A percentile compares a stretch with the other conserved stretches of the same genome.
phyloP scores from a whole-genome alignment of 805 yeast genomes.

The Aciculoconidium aculeatum region DNA sequence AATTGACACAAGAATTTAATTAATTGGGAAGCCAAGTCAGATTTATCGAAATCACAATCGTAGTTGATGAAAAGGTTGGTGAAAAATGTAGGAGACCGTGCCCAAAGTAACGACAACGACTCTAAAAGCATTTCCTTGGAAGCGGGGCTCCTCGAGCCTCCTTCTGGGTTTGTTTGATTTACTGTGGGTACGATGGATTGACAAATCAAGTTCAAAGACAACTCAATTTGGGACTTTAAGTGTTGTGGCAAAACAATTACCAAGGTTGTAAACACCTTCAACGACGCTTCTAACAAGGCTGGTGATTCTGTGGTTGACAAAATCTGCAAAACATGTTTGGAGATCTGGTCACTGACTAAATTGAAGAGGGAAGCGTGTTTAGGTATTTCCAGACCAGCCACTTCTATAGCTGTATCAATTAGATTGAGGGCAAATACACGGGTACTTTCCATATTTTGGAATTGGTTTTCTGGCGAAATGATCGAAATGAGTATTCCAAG shows the following conservation, averaged over 20 bases:
- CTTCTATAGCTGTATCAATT: slow-evolving; percentile 74
- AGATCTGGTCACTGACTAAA: slow-evolving; percentile 72
- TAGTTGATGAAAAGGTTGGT: slow-evolving; percentile 71
- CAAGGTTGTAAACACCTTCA: slow-evolving; percentile 70
- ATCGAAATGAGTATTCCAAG: slow-evolving; percentile 71
- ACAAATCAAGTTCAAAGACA: slow-evolving; percentile 59
- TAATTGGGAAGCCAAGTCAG: slow-evolving; percentile 65
- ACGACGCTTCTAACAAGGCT: slow-evolving; percentile 64
- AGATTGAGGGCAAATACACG: slow-evolving; percentile 77
- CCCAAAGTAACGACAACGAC: slow-evolving; percentile 75
- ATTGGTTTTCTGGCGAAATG: slow-evolving; percentile 75
- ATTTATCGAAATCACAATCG: slow-evolving; percentile 86
- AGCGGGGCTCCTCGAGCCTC: slow-evolving; percentile 23
- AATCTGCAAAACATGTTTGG: slow-evolving; percentile 76
- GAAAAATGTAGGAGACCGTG: slow-evolving; percentile 72
- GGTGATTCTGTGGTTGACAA: slow-evolving; percentile 72
- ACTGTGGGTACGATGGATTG: slow-evolving; percentile 44
- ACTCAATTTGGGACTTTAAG: slow-evolving; percentile 76
- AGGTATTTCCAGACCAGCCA: slow-evolving; percentile 59
- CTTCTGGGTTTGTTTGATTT: slow-evolving; percentile 11
- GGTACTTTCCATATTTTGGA: slow-evolving; percentile 81
- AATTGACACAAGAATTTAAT: slow-evolving; percentile 68
- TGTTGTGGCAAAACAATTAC: slow-evolving; percentile 59
- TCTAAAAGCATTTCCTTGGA: slow-evolving; percentile 82
- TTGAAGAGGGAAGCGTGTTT: slow-evolving; percentile 59